Base-by-base conservation (phyloP, 1,284 basidiomycete species). In the Takashimella koratensis region DNA sequence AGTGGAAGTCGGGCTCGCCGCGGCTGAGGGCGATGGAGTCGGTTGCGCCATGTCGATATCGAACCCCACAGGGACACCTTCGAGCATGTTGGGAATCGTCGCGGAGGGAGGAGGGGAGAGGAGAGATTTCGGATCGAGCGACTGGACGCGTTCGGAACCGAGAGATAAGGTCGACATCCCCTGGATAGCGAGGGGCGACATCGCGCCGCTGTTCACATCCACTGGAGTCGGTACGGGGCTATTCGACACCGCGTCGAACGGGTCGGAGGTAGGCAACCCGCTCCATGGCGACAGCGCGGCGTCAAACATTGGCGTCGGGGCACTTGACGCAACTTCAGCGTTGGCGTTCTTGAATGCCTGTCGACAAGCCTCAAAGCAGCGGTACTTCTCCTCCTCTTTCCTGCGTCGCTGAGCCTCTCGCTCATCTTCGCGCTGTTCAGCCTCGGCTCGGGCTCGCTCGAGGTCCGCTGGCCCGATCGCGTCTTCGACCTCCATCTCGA, bases 401-500 rank as follows among this genome's bases (percentile, higher is more conserved):
- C 62, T 67, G n/a, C 62, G 54, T 48, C 54, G 57, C n/a, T 58
- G 57, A 19, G 63, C 62, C 8, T 63, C 60, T 45, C 62, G 57
- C 44, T 65, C 52, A 43, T 71, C 70, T 52, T 71, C 70, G 41
- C 56, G 56, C 2, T 60, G 65, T 40, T 70, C 63, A 4, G 71
- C 71, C 48, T 74, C 71, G 2, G 60, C 64, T 21, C 62, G 53
- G 6, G 67, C 71, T 8, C 49, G 53, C 41, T 74, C 71, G 3
- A 74, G 53, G 43, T 74, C 71, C 13, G 57, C 70, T 1, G 70
- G 64, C 1, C 71, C 71, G 46, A 74, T 70, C 4, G 67, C 67
- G 41, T 60, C 58, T 13, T 53, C 55, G 13, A 24, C 36, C 49
- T 53, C 58, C 4, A 57, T 36, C 44, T 57, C 53, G 42, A 60